Base-by-base conservation (phyloP, 176 grass and related monocot species). In the Aegilops tauschii region DNA sequence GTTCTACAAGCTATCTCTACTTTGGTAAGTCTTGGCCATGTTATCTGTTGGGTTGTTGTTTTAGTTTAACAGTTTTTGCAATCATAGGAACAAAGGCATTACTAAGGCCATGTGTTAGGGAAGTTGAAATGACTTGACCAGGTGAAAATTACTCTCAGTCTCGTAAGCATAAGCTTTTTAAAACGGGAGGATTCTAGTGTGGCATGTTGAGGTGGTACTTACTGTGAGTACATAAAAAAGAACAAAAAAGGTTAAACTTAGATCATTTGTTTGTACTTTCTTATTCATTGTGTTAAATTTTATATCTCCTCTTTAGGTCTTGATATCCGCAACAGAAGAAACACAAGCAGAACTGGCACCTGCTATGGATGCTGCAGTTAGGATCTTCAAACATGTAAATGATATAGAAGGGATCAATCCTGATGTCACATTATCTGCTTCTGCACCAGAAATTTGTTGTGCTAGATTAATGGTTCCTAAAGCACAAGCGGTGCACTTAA, bases 271-370 rank as follows among this genome's bases (percentile, higher is more conserved):
- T 50, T 76, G 32, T 30, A 47, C 9, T 32, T 54, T 16, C 28
- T 54, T 54, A 20, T 83, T 56, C 50, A 73, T 59, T 39, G 7
- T 16, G 3, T 71, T 78, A 71, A 59, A 78, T 88, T 78, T n/a
- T 65, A 52, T 12, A n/a, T 25, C 61, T 39, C 30, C 75, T 71
- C 74, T 87, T 72, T 75, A 97, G 95, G 90, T 97, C 81, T 85
- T 97, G 79, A 87, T 95, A 71, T 91, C 92, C 47, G 95, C 84
- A 39, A 97, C 79, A 97, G 95, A 94, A 93, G 95, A 95, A 72
- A 79, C 79, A 64, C 78, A 88, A 72, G 81, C 84, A 83, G 92
- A 95, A 72, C 52, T 97, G 28, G 86, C 92, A 20, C 88, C 95
- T 61, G 95, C 92, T 10, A 91, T 97, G 92, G 76, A 93, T 86